Percentiles rank a stretch among this genome's conserved stretches.
Evolutionary conservation across 2,329 filamentous ascomycete genomes (phyloP).

Genomic region (Hyphodiscus sp.): DNA sequence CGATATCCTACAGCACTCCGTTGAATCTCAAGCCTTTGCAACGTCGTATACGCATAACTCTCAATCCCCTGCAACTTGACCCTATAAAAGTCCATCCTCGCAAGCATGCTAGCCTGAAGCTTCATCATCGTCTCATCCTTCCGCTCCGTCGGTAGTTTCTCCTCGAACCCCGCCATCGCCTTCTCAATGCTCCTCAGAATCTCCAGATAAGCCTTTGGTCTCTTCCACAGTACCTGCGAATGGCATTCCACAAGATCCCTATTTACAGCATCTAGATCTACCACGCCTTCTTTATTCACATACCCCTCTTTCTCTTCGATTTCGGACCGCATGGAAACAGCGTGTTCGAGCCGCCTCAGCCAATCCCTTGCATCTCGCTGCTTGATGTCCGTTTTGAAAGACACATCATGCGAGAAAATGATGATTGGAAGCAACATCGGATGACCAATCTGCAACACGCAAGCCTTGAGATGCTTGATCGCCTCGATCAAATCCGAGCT

Average conservation of each 20-base stretch:
- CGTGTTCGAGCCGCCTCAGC: constrained; percentile 54
- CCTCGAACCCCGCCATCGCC: constrained; percentile 34
- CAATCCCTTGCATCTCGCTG: constrained; percentile 58
- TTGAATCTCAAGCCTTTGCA: constrained; percentile 55
- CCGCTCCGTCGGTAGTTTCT: constrained; percentile 8
- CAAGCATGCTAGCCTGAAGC: constrained; percentile 46
- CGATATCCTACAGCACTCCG: constrained; percentile 51
- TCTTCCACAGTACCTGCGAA: constrained; percentile 55
- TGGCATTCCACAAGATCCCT: constrained; percentile 58
- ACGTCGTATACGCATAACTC: constrained; percentile 55
- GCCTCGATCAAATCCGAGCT: constrained; percentile 46
- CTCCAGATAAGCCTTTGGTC: constrained; percentile 53
- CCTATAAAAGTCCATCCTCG: constrained; percentile 52
- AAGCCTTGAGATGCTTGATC: constrained; percentile 44
- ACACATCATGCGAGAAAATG: constrained; percentile 52
- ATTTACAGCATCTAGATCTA: constrained; percentile 55
- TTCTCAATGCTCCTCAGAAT: constrained; percentile 43
- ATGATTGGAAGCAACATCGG: constrained; percentile 53
- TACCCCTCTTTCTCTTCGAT: constrained; percentile 41
- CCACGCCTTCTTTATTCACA: constrained; percentile 39
- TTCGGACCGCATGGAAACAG: constrained; percentile 46
- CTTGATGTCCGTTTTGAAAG: constrained; percentile 49
- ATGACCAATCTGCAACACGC: constrained; percentile 45
- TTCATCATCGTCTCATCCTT: constrained; percentile 30
- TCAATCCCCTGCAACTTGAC: constrained; percentile 56